Conservation (phyloP, 1,284 basidiomycete species). For the Ceratobasidium sp. region DNA sequence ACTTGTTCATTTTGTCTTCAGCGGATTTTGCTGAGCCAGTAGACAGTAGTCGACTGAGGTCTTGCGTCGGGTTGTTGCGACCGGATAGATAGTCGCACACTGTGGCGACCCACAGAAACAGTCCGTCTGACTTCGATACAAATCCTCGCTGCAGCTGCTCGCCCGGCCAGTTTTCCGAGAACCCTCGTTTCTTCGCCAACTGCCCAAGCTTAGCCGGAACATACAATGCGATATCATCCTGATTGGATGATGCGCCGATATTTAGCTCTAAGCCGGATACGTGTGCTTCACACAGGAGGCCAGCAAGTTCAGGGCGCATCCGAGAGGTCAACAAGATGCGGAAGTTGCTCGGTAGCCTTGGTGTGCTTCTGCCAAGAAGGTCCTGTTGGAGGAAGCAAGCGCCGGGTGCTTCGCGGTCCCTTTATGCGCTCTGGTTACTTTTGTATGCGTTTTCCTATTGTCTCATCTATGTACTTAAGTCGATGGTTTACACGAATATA, state of each 20-base stretch:
- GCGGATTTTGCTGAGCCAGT: constrained; percentile 10
- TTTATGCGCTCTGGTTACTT: no score
- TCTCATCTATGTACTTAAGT: no score
- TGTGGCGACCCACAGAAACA: constrained; percentile 53
- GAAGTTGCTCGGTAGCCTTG: background rate
- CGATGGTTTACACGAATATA: no score
- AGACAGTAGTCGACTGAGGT: constrained; percentile 45
- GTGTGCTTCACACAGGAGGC: background rate
- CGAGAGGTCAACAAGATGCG: constrained; percentile 23
- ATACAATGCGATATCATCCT: background rate
- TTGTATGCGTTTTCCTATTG: no score
- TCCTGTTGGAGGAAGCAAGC: no score
- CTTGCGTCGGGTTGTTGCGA: constrained; percentile 45
- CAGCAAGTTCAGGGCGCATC: constrained; percentile 2
- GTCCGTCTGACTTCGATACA: constrained; percentile 49
- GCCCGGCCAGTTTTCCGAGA: constrained; percentile 48
- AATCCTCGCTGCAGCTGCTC: constrained; percentile 40
- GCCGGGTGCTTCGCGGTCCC: no score
- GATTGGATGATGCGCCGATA: background rate
- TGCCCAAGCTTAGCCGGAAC: background rate
- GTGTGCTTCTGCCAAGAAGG: no score
- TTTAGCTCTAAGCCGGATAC: background rate
- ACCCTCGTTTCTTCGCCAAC: background rate
- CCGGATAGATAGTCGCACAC: constrained; percentile 49
- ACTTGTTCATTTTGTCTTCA: constrained; percentile 50